Base-by-base conservation (phyloP, 108 stramenopile genomes). In the Chaetoceros muelleri region DNA sequence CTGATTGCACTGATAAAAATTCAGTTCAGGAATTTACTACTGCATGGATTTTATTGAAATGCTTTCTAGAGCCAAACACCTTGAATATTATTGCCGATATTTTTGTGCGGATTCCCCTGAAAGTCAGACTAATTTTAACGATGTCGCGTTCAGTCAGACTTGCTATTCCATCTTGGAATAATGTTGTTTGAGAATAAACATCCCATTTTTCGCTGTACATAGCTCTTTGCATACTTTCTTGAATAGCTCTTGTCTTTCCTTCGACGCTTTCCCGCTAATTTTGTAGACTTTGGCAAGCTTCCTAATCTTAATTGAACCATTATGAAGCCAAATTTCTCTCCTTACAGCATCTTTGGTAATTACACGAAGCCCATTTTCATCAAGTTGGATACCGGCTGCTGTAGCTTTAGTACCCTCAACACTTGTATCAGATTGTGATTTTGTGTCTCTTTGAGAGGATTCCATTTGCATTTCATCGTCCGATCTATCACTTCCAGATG, bases 151-250 rank as follows among this genome's bases (percentile, higher is more conserved):
- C n/a, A n/a, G n/a, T n/a, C n/a, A n/a, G n/a, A n/a, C 44, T 17
- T 16, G 17, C 17, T 17, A 44, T 16, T 17, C 17, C 44, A 25
- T 21, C 28, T 82, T 82, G 23, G 77, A 61, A 65, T 90, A 90
- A 54, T 90, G 88, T 53, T 83, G 88, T 58, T 90, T 90, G 71
- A 90, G 62, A 10, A 90, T 81, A 55, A 90, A 55, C 72, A 82
- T 74, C 28, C 73, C 68, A 52, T 84, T 84, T 34, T 74, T 69
- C 1, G 76, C 67, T 10, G 70, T 90, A 53, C 88, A 90, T 22
- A 90, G 62, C 57, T 90, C 88, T 55, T 73, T 73, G 25, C 86
- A 71, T 47, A 79, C 65, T 18, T 65, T 58, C 31, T 66, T 70
- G 64, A 90, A 86, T 40, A 68, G 46, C 1, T 66, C 57, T 51